These are phyloP conservation scores for Tetrapyrgos nigripes DNA, from an alignment of 1,284 basidiomycete genomes.

Conservation along the genomic window DNA sequence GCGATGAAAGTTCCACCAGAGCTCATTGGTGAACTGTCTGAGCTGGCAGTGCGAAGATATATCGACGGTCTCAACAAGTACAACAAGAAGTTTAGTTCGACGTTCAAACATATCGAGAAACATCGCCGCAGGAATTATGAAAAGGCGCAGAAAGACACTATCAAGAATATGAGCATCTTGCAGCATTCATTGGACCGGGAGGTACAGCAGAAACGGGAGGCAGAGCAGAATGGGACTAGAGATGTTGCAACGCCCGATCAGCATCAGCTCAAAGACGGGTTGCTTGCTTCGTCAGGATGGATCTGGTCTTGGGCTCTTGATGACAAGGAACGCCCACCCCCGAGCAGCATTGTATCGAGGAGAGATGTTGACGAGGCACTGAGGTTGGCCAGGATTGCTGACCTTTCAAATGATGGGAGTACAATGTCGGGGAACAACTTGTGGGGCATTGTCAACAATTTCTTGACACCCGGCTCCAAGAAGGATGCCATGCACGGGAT, in stretches of 20 bases:
- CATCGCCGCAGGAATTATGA: slow-evolving; percentile 64
- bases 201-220: slow-evolving; percentile 36
- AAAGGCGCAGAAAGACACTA: slow-evolving; percentile 62
- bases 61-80: slow-evolving; percentile 61
- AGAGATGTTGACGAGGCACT: slow-evolving; percentile 80
- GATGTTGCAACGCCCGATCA: neutral
- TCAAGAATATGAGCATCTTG: slow-evolving; percentile 53
- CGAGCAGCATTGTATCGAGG: slow-evolving; percentile 81
- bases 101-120: slow-evolving; percentile 63
- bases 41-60: slow-evolving; percentile 69
- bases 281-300: slow-evolving; percentile 58
- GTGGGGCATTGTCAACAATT: slow-evolving; percentile 70
- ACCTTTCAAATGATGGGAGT: slow-evolving; percentile 61
- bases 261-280: slow-evolving; percentile 49
- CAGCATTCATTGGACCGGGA: slow-evolving; percentile 34
- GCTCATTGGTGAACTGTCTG: slow-evolving; percentile 73
- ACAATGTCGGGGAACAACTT: slow-evolving; percentile 70
- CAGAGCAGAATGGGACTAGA: neutral
- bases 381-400: slow-evolving; percentile 71
- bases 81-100: slow-evolving; percentile 66
- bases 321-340: slow-evolving; percentile 76
- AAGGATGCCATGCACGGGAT: slow-evolving; percentile 2
- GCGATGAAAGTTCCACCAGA: slow-evolving; percentile 70
- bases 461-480: slow-evolving; percentile 47
- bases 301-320: slow-evolving; percentile 81